Evolutionary conservation across 2,329 filamentous ascomycete species (phyloP).

Genomic region (Aspergillus pseudotamarii): DNA sequence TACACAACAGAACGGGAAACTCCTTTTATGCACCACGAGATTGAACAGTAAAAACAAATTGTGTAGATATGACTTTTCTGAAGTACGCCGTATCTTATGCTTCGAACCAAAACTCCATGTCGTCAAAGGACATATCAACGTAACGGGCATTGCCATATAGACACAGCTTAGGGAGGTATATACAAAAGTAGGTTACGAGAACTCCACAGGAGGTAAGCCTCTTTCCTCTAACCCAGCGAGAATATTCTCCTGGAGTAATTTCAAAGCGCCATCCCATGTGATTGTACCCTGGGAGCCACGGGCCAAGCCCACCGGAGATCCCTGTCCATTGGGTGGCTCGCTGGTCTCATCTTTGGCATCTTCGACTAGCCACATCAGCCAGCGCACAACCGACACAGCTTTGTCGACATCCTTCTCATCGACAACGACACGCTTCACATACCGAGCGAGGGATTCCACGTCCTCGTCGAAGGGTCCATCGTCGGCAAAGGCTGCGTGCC

Average conservation of each 20-base stretch:
- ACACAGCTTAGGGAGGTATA: neutral
- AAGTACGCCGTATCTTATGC: neutral
- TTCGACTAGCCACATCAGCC: conserved; percentile 54
- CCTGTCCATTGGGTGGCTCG: conserved; percentile 31
- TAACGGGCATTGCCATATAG: neutral
- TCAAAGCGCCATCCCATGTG: conserved; percentile 43
- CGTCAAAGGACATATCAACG: neutral
- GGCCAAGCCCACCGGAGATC: neutral
- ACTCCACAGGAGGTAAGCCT: conserved; percentile 50
- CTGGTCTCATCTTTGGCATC: conserved; percentile 40
- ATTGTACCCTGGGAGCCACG: conserved; percentile 22
- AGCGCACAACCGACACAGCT: conserved; percentile 68
- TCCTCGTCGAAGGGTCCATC: conserved; percentile 82
- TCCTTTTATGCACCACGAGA: no score
- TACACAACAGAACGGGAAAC: no score
- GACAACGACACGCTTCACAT: conserved; percentile 69
- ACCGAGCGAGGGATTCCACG: conserved; percentile 71
- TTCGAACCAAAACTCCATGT: neutral
- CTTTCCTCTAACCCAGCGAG: conserved; percentile 46
- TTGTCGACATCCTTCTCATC: conserved; percentile 81
- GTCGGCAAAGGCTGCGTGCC: conserved; percentile 70
- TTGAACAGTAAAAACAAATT: no score
- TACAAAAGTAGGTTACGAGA: conserved; percentile 31
- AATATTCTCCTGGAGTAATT: conserved; percentile 46
- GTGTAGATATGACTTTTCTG: no score